A percentile compares a stretch with the other conserved stretches of the same genome.
Conservation (phyloP, 148 eudicot species). For the Agrostemma githago region DNA sequence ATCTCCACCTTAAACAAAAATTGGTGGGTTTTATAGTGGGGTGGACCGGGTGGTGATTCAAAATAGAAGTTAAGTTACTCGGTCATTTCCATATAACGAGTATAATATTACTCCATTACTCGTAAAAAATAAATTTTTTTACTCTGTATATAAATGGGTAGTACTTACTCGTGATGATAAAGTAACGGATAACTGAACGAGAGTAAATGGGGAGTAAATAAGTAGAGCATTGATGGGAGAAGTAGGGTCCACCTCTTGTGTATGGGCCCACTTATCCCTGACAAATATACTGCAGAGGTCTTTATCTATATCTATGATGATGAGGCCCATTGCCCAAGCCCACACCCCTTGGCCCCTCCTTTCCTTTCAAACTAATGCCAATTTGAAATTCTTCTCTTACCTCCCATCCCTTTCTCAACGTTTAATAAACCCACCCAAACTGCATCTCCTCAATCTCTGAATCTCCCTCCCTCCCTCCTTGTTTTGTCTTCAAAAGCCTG, state of each 20-base stretch:
- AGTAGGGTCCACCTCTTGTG: slow-evolving; percentile 13
- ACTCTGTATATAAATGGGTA: no score
- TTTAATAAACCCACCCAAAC: background rate
- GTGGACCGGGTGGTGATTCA: no score
- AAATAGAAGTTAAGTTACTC: no score
- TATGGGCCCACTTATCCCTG: slow-evolving; percentile 21
- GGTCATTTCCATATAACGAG: no score
- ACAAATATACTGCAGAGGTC: slow-evolving; percentile 5
- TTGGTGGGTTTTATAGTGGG: no score
- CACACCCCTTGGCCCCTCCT: slow-evolving; percentile 2
- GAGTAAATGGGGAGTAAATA: no score
- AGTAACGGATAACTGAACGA: no score
- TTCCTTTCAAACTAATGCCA: background rate
- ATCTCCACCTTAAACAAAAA: no score
- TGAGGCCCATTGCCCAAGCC: slow-evolving; percentile 30
- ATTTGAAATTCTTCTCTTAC: slow-evolving; percentile 12
- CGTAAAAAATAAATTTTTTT: no score
- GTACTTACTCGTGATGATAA: no score
- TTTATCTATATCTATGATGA: slow-evolving; percentile 2
- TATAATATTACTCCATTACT: no score
- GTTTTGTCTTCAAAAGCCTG: slow-evolving; percentile 17
- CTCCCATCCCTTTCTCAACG: slow-evolving; percentile 20
- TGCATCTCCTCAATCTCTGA: background rate
- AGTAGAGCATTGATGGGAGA: background rate
- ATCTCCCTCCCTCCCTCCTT: slow-evolving; percentile 14